Conservation (phyloP, 1,284 basidiomycete genomes). For the Nidula niveotomentosa region DNA sequence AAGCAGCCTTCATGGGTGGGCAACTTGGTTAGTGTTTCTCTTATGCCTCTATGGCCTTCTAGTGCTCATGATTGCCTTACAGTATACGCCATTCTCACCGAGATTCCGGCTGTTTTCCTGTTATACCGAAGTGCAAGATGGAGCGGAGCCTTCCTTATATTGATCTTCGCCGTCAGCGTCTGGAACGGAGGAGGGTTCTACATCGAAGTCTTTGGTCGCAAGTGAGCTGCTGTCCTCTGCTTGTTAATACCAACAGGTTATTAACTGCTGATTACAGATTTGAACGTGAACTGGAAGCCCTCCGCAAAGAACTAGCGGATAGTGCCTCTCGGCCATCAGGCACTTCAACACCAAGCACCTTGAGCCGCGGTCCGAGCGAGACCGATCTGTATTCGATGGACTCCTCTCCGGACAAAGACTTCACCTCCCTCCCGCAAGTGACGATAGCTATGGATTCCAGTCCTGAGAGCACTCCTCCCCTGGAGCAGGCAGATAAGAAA, state of each 20-base stretch:
- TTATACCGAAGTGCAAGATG: slow-evolving; percentile 77
- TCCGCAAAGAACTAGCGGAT: slow-evolving; percentile 85
- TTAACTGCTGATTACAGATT: slow-evolving; percentile 52
- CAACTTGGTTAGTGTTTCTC: slow-evolving; percentile 70
- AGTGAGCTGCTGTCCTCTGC: slow-evolving; percentile 43
- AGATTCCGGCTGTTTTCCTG: slow-evolving; percentile 81
- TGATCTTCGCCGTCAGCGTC: slow-evolving; percentile 79
- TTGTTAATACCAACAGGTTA: neutral
- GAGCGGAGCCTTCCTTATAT: slow-evolving; percentile 75
- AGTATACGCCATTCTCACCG: slow-evolving; percentile 88
- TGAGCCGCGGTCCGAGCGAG: slow-evolving; percentile 32
- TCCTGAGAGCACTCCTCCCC: slow-evolving; percentile 12
- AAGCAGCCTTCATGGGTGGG: slow-evolving; percentile 79
- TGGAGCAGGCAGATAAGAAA: slow-evolving; percentile 10
- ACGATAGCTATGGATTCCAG: slow-evolving; percentile 6
- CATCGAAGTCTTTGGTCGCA: slow-evolving; percentile 94
- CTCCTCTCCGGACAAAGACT: slow-evolving; percentile 8
- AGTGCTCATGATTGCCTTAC: slow-evolving; percentile 3
- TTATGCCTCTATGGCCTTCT: neutral
- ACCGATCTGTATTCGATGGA: slow-evolving; percentile 36
- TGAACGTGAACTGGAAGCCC: slow-evolving; percentile 84
- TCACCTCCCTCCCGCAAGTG: slow-evolving; percentile 8
- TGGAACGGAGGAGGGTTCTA: slow-evolving; percentile 90
- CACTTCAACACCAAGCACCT: slow-evolving; percentile 46
- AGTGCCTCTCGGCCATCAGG: slow-evolving; percentile 39